Percentiles rank a stretch among this genome's conserved stretches.
These are phyloP conservation scores for Oryza brachyantha DNA, from an alignment of 176 grass and related monocot species.

Conservation along the genomic window DNA sequence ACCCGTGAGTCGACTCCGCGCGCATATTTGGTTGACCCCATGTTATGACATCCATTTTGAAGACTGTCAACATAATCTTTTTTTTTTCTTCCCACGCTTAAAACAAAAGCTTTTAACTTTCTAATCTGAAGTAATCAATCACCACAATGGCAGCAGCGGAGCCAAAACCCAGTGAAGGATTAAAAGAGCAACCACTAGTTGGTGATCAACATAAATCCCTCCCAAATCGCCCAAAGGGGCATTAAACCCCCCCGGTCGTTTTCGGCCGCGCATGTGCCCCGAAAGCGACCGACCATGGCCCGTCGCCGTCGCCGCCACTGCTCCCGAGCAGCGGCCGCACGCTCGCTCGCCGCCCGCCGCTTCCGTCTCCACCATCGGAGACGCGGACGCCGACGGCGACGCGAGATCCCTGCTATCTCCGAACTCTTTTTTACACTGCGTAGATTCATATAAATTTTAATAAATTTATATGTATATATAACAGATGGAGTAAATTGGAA, in stretches of 20 bases:
- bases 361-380: background rate
- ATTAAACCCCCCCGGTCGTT: background rate
- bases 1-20: too few species aligned
- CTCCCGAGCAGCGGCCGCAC: background rate
- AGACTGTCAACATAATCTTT: background rate
- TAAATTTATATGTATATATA: too few species aligned
- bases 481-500: too few species aligned
- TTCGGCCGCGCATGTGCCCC: background rate
- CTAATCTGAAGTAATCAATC: background rate
- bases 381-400: background rate
- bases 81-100: background rate
- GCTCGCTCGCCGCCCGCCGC: too few species aligned
- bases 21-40: too few species aligned
- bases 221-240: background rate
- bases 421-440: too few species aligned
- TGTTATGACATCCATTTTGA: background rate
- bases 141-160: too few species aligned
- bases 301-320: background rate
- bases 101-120: background rate
- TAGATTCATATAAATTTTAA: too few species aligned
- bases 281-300: constrained; percentile 20
- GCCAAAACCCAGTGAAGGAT: background rate
- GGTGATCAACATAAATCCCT: background rate
- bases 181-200: background rate
- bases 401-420: background rate